Percentiles rank a stretch among this genome's conserved stretches.
Conservation (phyloP, 306 rosid species). For the Lotus japonicus region DNA sequence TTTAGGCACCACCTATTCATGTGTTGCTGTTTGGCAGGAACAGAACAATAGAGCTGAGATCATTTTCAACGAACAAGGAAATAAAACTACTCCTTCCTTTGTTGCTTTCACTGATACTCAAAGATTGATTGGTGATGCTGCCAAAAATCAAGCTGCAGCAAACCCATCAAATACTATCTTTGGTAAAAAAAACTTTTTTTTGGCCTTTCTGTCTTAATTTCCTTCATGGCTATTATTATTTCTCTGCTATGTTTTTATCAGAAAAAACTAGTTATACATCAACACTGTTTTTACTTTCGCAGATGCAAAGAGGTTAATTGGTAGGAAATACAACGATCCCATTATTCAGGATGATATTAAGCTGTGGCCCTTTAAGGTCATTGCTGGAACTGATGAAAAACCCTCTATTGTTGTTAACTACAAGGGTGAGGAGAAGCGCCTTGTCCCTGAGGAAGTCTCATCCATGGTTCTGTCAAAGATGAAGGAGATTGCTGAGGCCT, state of each 20-base stretch:
- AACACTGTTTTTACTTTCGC: not conserved
- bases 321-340: slow-evolving; percentile 18
- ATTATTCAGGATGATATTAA: slow-evolving; percentile 23
- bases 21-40: slow-evolving; percentile 8
- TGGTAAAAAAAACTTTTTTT: not conserved
- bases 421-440: slow-evolving; percentile 39
- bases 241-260: not conserved
- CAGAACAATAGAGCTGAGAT: not conserved
- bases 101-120: slow-evolving; percentile 3
- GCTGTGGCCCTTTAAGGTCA: slow-evolving; percentile 39
- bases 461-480: slow-evolving; percentile 26
- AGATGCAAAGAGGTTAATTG: slow-evolving; percentile 22
- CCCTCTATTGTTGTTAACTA: slow-evolving; percentile 35
- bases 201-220: not conserved
- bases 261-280: not conserved
- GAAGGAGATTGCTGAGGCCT: slow-evolving; percentile 40
- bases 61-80: slow-evolving; percentile 1
- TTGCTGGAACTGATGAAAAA: slow-evolving; percentile 21
- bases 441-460: slow-evolving; percentile 34
- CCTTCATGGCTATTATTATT: not conserved
- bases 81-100: slow-evolving; percentile 1
- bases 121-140: slow-evolving; percentile 15
- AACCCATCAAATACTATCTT: slow-evolving; percentile 11
- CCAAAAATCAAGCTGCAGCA: slow-evolving; percentile 1
- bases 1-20: slow-evolving; percentile 6